These are phyloP conservation scores for Scedosporium dehoogii DNA, from an alignment of 2,329 filamentous ascomycete species.

Conservation along the genomic window DNA sequence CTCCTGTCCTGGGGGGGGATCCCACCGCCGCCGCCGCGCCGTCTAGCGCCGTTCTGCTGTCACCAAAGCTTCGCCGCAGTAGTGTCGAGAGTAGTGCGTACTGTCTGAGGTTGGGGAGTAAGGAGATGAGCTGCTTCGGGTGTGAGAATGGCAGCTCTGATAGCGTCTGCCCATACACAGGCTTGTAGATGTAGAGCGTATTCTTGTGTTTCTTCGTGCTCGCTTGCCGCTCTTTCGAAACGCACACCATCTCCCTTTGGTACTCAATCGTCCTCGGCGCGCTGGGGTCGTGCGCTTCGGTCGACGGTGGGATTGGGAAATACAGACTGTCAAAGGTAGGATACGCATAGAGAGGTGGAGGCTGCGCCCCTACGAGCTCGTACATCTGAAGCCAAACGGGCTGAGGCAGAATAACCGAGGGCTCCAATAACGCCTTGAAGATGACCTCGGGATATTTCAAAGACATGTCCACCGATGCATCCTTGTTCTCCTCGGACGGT, in stretches of 20 bases:
- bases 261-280: slow-evolving; percentile 44
- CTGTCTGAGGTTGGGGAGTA: slow-evolving; percentile 66
- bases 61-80: slow-evolving; percentile 37
- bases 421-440: slow-evolving; percentile 66
- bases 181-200: slow-evolving; percentile 60
- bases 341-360: slow-evolving; percentile 26
- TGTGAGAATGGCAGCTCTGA: slow-evolving; percentile 66
- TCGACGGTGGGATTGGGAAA: slow-evolving; percentile 40
- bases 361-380: slow-evolving; percentile 39
- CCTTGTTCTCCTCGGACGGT: slow-evolving; percentile 24
- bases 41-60: slow-evolving; percentile 1
- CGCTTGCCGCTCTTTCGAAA: slow-evolving; percentile 8
- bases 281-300: slow-evolving; percentile 41
- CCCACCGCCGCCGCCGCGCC: not conserved
- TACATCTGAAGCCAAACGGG: slow-evolving; percentile 54
- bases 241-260: slow-evolving; percentile 31
- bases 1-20: not conserved
- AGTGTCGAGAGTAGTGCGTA: slow-evolving; percentile 62
- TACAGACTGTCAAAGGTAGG: slow-evolving; percentile 48
- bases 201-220: slow-evolving; percentile 38
- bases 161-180: slow-evolving; percentile 59
- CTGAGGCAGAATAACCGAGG: slow-evolving; percentile 61
- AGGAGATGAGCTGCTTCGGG: slow-evolving; percentile 62
- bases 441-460: slow-evolving; percentile 58
- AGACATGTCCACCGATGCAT: slow-evolving; percentile 31